phyloP scores from a whole-genome alignment of 2,329 filamentous ascomycete species.

The Beauveria scarabaeidicola region DNA sequence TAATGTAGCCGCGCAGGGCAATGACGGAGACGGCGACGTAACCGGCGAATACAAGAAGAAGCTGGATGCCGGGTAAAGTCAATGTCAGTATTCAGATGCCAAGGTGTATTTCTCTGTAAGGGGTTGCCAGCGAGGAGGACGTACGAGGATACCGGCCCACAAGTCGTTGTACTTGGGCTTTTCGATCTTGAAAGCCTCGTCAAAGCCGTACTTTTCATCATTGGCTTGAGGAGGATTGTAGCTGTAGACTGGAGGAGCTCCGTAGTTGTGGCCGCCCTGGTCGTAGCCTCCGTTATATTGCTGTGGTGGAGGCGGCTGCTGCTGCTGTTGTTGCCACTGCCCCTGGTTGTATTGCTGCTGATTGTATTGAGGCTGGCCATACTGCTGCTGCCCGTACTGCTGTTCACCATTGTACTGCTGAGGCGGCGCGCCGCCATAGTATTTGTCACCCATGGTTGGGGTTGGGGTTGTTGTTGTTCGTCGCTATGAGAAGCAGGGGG shows the following conservation, averaged over 20 bases:
- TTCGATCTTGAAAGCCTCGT: slow-evolving; percentile 74
- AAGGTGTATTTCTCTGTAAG: background rate
- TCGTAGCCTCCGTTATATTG: slow-evolving; percentile 17
- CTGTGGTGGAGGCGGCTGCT: slow-evolving; percentile 19
- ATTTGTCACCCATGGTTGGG: slow-evolving; percentile 26
- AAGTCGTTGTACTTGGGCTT: slow-evolving; percentile 83
- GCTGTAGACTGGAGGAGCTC: slow-evolving; percentile 24
- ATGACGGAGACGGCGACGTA: slow-evolving; percentile 71
- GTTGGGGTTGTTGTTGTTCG: background rate
- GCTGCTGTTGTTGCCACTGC: slow-evolving; percentile 19
- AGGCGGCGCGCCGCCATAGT: slow-evolving; percentile 18
- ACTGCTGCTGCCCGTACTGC: background rate
- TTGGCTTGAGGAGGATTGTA: slow-evolving; percentile 30
- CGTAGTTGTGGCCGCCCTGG: slow-evolving; percentile 19
- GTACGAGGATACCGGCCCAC: slow-evolving; percentile 75
- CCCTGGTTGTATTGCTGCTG: slow-evolving; percentile 16
- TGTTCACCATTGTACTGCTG: slow-evolving; percentile 14
- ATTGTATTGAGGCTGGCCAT: slow-evolving; percentile 14
- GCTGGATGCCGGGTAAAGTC: slow-evolving; percentile 30
- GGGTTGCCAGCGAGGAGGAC: slow-evolving; percentile 16
- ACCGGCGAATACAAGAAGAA: slow-evolving; percentile 62
- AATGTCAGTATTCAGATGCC: background rate
- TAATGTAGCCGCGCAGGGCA: slow-evolving; percentile 64
- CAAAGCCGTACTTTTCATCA: slow-evolving; percentile 52
- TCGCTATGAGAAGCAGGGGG: background rate